phyloP scores from a whole-genome alignment of 2,329 filamentous ascomycete species.

The Davidsoniella virescens region DNA sequence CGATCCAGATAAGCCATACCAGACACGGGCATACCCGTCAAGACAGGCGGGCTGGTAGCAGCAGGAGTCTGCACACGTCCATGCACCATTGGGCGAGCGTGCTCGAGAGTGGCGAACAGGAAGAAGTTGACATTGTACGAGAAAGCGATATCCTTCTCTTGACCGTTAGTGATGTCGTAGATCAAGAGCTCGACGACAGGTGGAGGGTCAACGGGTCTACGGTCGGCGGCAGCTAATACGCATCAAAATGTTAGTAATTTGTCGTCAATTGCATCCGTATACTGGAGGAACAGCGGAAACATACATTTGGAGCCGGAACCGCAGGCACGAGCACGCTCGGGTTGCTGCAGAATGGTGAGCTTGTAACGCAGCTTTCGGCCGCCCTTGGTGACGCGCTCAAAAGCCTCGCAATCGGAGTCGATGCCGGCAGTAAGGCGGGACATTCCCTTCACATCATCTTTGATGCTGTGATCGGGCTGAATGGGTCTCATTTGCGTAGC shows the following conservation, averaged over 20 bases:
- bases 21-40: conserved; percentile 87
- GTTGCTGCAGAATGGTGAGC: conserved; percentile 80
- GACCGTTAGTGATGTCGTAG: conserved; percentile 46
- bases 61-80: conserved; percentile 53
- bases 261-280: not conserved
- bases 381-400: conserved; percentile 43
- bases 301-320: conserved; percentile 89
- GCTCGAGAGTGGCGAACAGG: conserved; percentile 80
- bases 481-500: conserved; percentile 10
- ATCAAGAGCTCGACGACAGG: conserved; percentile 86
- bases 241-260: not conserved
- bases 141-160: conserved; percentile 62
- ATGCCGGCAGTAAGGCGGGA: not conserved
- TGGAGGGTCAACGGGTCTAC: conserved; percentile 82
- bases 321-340: conserved; percentile 84
- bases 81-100: conserved; percentile 67
- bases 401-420: conserved; percentile 7
- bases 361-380: conserved; percentile 67
- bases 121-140: conserved; percentile 96
- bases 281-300: conserved; percentile 18
- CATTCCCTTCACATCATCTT: not conserved
- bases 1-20: conserved; percentile 93
- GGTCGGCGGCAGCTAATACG: conserved; percentile 59
- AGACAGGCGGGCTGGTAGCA: conserved; percentile 60
- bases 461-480: conserved; percentile 5